phyloP scores from a whole-genome alignment of 2,329 filamentous ascomycete genomes.

The Aspergillus tanneri region DNA sequence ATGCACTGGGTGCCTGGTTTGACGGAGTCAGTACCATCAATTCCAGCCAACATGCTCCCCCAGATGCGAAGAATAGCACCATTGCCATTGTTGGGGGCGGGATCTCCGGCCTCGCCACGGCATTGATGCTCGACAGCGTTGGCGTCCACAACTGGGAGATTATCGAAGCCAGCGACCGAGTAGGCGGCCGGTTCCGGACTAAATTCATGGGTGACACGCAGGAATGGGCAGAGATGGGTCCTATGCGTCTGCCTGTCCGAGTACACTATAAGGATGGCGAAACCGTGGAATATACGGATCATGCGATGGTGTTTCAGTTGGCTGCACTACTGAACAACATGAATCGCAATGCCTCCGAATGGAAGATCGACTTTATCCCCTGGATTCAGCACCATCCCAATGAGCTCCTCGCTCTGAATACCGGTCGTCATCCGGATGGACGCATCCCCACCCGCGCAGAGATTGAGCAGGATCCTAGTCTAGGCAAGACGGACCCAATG shows the following conservation, averaged over 20 bases:
- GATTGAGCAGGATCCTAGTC: conserved; percentile 16
- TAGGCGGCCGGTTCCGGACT: conserved; percentile 48
- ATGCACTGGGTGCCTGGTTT: conserved; percentile 27
- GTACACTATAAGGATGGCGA: conserved; percentile 25
- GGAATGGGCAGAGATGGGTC: conserved; percentile 31
- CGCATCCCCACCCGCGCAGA: conserved; percentile 26
- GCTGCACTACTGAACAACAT: conserved; percentile 24
- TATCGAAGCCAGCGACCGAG: conserved; percentile 42
- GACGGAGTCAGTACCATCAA: conserved; percentile 26
- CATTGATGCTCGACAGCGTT: conserved; percentile 44
- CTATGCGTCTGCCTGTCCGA: conserved; percentile 27
- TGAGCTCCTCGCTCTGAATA: conserved; percentile 25
- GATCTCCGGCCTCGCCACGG: conserved; percentile 47
- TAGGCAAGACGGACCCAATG: conserved; percentile 18
- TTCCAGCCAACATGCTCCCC: conserved; percentile 7
- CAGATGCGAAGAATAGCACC: conserved; percentile 16
- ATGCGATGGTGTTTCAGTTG: conserved; percentile 27
- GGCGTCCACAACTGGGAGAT: conserved; percentile 48
- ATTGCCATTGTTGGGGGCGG: conserved; percentile 31
- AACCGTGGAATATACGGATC: conserved; percentile 23
- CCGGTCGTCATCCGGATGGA: conserved; percentile 23
- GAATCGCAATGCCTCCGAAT: conserved; percentile 22
- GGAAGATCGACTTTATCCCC: conserved; percentile 29
- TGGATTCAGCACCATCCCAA: conserved; percentile 31
- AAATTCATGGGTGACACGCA: conserved; percentile 36